These are phyloP conservation scores for Aurantiochytrium sp. DNA, from an alignment of 108 stramenopile species.

Conservation along the genomic window DNA sequence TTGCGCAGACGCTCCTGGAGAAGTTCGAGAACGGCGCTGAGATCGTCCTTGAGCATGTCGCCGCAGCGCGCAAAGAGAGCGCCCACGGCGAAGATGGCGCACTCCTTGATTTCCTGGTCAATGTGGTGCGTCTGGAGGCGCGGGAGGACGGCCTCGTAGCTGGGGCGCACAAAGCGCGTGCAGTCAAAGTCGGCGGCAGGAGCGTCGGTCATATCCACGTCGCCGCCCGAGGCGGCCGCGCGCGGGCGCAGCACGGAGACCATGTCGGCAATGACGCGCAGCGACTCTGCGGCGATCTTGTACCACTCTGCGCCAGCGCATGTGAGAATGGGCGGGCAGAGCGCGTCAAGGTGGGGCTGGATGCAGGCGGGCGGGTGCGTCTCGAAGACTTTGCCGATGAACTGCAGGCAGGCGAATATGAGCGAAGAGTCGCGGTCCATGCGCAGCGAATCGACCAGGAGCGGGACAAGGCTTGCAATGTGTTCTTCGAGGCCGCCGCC, in stretches of 20 bases:
- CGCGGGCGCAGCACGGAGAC: slow-evolving; percentile 55
- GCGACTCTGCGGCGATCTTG: slow-evolving; percentile 87
- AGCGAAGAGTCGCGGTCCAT: slow-evolving; percentile 61
- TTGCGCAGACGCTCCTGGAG: slow-evolving; percentile 81
- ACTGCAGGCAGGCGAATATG: slow-evolving; percentile 78
- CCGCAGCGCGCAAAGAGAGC: slow-evolving; percentile 40
- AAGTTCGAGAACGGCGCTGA: slow-evolving; percentile 59
- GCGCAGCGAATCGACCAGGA: slow-evolving; percentile 61
- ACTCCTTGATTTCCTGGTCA: slow-evolving; percentile 96
- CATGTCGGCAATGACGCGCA: slow-evolving; percentile 73
- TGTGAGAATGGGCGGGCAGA: slow-evolving; percentile 67
- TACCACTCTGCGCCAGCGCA: slow-evolving; percentile 89
- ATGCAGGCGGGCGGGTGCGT: slow-evolving; percentile 59
- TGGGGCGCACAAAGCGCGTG: slow-evolving; percentile 35
- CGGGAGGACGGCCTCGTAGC: slow-evolving; percentile 79
- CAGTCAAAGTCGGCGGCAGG: slow-evolving; percentile 51
- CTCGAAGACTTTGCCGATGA: slow-evolving; percentile 70
- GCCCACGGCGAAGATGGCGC: slow-evolving; percentile 55
- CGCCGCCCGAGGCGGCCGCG: slow-evolving; percentile 36
- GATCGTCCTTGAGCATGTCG: slow-evolving; percentile 59
- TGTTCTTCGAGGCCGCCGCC: slow-evolving; percentile 69
- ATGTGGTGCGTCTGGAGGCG: slow-evolving; percentile 84
- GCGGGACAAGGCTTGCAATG: slow-evolving; percentile 64
- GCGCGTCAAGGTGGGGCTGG: slow-evolving; percentile 39
- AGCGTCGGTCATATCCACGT: slow-evolving; percentile 43